A percentile compares a stretch with the other conserved stretches of the same genome.
These are phyloP conservation scores for Cystobasidium ongulense DNA, from an alignment of 768 basidiomycete genomes.

Conservation along the genomic window DNA sequence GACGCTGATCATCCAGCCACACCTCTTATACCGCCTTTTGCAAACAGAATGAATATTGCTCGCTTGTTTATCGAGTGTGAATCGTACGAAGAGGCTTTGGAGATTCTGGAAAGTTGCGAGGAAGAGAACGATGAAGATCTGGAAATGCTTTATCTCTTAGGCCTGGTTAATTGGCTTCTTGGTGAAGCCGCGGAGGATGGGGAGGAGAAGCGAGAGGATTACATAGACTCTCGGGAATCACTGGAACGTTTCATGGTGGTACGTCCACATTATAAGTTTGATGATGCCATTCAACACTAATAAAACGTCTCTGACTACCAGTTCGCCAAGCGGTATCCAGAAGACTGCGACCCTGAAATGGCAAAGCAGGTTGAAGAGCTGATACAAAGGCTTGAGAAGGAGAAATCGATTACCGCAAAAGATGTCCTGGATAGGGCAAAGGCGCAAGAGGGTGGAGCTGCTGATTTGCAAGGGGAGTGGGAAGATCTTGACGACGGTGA, in stretches of 20 bases:
- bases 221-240: slow-evolving; percentile 37
- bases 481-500: slow-evolving; percentile 35
- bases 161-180: slow-evolving; percentile 33
- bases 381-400: slow-evolving; percentile 72
- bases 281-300: no score
- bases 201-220: slow-evolving; percentile 36
- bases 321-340: slow-evolving; percentile 34
- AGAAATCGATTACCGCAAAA: slow-evolving; percentile 34
- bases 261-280: background rate
- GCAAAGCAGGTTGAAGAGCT: slow-evolving; percentile 52
- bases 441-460: background rate
- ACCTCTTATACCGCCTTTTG: slow-evolving; percentile 25
- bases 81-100: slow-evolving; percentile 32
- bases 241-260: slow-evolving; percentile 39
- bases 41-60: slow-evolving; percentile 7
- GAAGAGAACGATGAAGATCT: slow-evolving; percentile 42
- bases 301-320: no score
- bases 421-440: slow-evolving; percentile 24
- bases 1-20: slow-evolving; percentile 8
- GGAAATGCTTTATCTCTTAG: slow-evolving; percentile 41
- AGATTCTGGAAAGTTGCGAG: slow-evolving; percentile 40
- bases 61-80: slow-evolving; percentile 31
- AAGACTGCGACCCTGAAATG: slow-evolving; percentile 35
- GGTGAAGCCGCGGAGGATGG: slow-evolving; percentile 9
- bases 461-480: slow-evolving; percentile 35